These are phyloP conservation scores for Oemleria cerasiformis DNA, from an alignment of 306 rosid genomes.

Conservation along the genomic window DNA sequence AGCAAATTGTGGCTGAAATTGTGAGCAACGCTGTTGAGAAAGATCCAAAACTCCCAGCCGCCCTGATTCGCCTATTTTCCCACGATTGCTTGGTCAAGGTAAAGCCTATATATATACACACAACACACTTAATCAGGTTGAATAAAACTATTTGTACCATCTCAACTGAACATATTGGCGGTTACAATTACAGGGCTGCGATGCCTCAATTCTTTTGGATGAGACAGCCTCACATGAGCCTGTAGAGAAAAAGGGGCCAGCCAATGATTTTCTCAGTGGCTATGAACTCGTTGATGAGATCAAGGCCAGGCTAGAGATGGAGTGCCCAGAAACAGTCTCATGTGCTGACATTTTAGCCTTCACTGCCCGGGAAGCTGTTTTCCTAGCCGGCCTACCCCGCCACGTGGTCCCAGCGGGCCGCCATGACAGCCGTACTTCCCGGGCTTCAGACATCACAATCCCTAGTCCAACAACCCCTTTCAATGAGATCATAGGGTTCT, in stretches of 20 bases:
- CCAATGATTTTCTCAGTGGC: constrained; percentile 46
- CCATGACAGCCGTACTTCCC: constrained; percentile 43
- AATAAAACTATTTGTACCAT: neutral
- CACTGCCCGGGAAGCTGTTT: constrained; percentile 38
- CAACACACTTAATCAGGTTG: neutral
- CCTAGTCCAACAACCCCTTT: constrained; percentile 31
- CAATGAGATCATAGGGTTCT: constrained; percentile 23
- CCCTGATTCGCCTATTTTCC: constrained; percentile 54
- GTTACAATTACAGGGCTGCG: constrained; percentile 60
- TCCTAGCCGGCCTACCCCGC: constrained; percentile 28
- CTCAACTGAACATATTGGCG: neutral
- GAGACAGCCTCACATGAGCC: constrained; percentile 18
- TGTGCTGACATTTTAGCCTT: constrained; percentile 60
- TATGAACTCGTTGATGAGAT: constrained; percentile 52
- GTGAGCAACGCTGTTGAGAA: neutral
- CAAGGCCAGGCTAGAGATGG: constrained; percentile 42
- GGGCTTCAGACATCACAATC: constrained; percentile 25
- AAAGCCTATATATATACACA: constrained; percentile 8
- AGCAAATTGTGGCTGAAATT: constrained; percentile 30
- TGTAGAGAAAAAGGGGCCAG: constrained; percentile 46
- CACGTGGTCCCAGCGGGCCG: constrained; percentile 36
- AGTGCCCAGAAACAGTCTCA: constrained; percentile 54
- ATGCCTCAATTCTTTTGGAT: constrained; percentile 71
- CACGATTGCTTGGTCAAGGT: constrained; percentile 80
- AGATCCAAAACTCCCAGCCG: constrained; percentile 35